Conservation (phyloP, 2,329 filamentous ascomycete species). For the Tolypocladium nubicola region DNA sequence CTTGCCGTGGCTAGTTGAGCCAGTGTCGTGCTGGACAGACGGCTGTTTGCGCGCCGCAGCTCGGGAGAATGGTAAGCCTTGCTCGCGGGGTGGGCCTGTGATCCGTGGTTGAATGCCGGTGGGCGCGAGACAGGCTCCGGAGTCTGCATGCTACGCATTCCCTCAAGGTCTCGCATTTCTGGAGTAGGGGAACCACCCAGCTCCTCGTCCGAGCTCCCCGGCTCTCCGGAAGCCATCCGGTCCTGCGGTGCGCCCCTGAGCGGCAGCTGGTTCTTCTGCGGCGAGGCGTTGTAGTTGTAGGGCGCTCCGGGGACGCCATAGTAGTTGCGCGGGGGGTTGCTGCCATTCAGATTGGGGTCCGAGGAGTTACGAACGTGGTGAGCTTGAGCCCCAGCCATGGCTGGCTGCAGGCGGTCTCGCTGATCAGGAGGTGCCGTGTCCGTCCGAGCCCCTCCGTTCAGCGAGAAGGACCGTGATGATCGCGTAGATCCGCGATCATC, state of each 20-base stretch:
- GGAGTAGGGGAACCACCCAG: conserved; percentile 20
- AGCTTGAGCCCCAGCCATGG: conserved; percentile 18
- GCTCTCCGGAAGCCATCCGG: conserved; percentile 37
- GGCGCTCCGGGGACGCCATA: conserved; percentile 13
- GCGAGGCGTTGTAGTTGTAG: conserved; percentile 16
- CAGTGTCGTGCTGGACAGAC: conserved; percentile 73
- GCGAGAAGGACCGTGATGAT: conserved; percentile 41
- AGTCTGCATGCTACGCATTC: conserved; percentile 45
- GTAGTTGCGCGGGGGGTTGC: conserved; percentile 10
- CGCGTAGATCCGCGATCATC: conserved; percentile 40
- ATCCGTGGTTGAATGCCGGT: conserved; percentile 67
- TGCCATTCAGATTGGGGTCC: conserved; percentile 24
- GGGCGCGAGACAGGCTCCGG: conserved; percentile 70
- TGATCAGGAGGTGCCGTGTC: conserved; percentile 41
- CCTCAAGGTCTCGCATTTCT: conserved; percentile 40
- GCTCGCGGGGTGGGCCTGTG: conserved; percentile 58
- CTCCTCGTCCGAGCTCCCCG: conserved; percentile 48
- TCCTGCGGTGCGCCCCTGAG: conserved; percentile 30
- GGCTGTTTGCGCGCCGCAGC: conserved; percentile 69
- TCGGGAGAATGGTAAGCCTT: conserved; percentile 66
- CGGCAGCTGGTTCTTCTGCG: conserved; percentile 24
- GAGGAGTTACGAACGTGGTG: conserved; percentile 37
- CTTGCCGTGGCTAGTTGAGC: conserved; percentile 67
- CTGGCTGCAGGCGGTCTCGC: conserved; percentile 23
- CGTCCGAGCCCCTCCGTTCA: conserved; percentile 31